Conservation (phyloP, 345 rosid species). For the rapeseed (Brassica napus) region Da-Ae NC_063436.1:8769501-8770000, state of each 20-base stretch:
- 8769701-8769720: neutral
- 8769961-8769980: conserved; percentile 1
- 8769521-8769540: neutral
- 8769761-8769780: neutral
- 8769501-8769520: neutral
- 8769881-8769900: neutral
- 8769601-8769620: neutral
- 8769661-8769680: neutral
- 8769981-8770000: conserved; percentile 2
- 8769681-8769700: neutral
- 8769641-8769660: neutral
- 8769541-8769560: neutral
- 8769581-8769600: neutral
- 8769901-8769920: conserved; percentile 2
- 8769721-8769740: conserved; percentile 17
- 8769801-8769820: neutral
- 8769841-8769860: neutral
- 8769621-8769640: neutral
- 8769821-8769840: neutral
- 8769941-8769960: neutral
- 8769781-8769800: neutral
- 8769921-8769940: neutral
- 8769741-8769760: conserved; percentile 12
- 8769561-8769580: neutral
- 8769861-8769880: conserved; percentile 1